Percentiles rank a stretch among this genome's conserved stretches.
Evolutionary conservation across 2,329 filamentous ascomycete genomes (phyloP).

Genomic region (Leptographium procerum): DNA sequence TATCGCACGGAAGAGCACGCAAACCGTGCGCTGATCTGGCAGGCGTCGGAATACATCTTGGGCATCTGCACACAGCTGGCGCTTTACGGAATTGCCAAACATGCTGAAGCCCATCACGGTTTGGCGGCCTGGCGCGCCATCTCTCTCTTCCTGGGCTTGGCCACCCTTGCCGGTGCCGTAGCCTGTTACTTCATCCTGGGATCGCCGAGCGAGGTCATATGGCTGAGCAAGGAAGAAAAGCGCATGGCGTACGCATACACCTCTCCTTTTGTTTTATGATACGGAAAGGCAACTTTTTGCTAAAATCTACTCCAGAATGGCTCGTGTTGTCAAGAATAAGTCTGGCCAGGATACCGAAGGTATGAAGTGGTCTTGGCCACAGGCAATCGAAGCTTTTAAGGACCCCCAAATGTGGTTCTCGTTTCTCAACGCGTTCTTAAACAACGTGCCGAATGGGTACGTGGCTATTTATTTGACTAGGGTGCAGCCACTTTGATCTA

Average conservation of each 20-base stretch:
- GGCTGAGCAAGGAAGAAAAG: constrained; percentile 23
- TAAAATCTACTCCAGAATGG: background rate
- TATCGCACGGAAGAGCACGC: constrained; percentile 27
- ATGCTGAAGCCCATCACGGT: background rate
- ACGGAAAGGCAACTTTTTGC: background rate
- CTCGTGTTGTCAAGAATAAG: background rate
- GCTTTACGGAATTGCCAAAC: constrained; percentile 23
- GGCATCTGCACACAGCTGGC: constrained; percentile 22
- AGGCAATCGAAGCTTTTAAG: background rate
- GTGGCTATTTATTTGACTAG: background rate
- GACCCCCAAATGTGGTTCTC: constrained; percentile 2
- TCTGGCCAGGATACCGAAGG: background rate
- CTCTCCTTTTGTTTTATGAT: background rate
- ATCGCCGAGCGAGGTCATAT: constrained; percentile 25
- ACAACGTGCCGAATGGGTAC: background rate
- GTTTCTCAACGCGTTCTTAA: background rate
- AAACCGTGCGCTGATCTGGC: constrained; percentile 23
- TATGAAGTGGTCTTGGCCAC: background rate
- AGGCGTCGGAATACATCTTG: constrained; percentile 26
- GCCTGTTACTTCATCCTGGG: constrained; percentile 23
- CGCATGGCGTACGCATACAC: constrained; percentile 18
- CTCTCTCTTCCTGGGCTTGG: constrained; percentile 24
- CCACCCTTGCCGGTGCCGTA: constrained; percentile 20
- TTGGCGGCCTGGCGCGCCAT: constrained; percentile 12
- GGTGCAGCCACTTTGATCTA: background rate